Base-by-base conservation (phyloP, 345 rosid species). In the Lumnitzera racemosa region DNA sequence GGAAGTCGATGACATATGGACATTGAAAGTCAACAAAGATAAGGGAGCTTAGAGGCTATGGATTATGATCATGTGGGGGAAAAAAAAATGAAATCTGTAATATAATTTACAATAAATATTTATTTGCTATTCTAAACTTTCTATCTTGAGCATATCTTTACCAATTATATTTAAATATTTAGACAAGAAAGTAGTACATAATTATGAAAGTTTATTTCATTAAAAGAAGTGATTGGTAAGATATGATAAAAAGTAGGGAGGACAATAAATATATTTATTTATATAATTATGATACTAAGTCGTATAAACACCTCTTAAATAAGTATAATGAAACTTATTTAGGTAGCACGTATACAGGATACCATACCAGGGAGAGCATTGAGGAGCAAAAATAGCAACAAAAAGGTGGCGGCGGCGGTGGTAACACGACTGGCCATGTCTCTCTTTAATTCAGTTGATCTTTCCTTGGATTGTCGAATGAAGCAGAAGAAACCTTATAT, bases 321-420 rank as follows among this genome's bases (percentile, higher is more conserved):
- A 36, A 36, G 11, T 36, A 36, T 4, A 7, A 15, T 36, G 47
- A 47, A 17, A 16, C 51, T 15, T 47, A 46, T 59, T 7, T 24
- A 49, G 48, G 16, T 17, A 13, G 31, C n/a, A 3, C 13, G 46
- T 20, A n/a, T 47, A 15, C 20, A 59, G 13, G 23, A 31, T 10
- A 4, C 12, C 23, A 53, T 59, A 89, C 89, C 96, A 10, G 72
- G 68, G 57, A 72, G 64, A 55, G 80, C 64, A 68, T 79, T 80
- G 31, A 80, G 55, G 62, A 81, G 69, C 48, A 84, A 64, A 53
- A 79, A 60, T 58, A 86, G 76, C 66, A 72, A 67, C 57, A 83
- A 24, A 60, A 78, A 61, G 61, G 48, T 67, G 5, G 76, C 67
- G 56, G 58, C 29, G 56, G 58, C 29, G 51, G 47, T 55, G 49